Evolutionary conservation across 345 rosid genomes (phyloP).

Genomic region (Pistacia vera): DNA sequence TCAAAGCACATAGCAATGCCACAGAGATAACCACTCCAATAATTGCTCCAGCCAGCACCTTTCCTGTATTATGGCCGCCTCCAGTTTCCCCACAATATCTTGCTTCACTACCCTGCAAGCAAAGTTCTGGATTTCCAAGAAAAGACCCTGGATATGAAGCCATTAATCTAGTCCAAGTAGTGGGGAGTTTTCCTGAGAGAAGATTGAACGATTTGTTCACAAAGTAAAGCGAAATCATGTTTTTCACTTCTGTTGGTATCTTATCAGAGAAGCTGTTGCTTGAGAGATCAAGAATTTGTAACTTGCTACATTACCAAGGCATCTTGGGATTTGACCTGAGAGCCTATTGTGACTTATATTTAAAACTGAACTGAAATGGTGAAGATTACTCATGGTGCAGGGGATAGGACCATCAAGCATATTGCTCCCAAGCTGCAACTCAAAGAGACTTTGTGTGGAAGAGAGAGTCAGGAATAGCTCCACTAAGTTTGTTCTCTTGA

Average conservation of each 20-base stretch:
- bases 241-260: constrained; percentile 35
- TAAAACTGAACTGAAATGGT: constrained; percentile 37
- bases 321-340: constrained; percentile 39
- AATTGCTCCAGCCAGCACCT: constrained; percentile 29
- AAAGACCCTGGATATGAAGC: constrained; percentile 38
- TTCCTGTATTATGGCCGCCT: constrained; percentile 16
- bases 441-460: constrained; percentile 26
- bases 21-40: constrained; percentile 24
- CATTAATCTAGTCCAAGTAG: constrained; percentile 30
- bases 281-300: constrained; percentile 45
- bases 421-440: constrained; percentile 42
- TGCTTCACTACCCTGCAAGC: constrained; percentile 18
- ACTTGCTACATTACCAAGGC: constrained; percentile 36
- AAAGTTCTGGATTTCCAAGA: constrained; percentile 38
- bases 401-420: constrained; percentile 40
- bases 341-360: constrained; percentile 41
- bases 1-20: constrained; percentile 30
- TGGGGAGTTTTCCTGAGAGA: constrained; percentile 29
- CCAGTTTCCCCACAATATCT: constrained; percentile 10
- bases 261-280: constrained; percentile 35
- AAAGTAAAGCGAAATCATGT: constrained; percentile 34
- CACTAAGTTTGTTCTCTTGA: constrained; percentile 37
- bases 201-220: constrained; percentile 45
- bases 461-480: constrained; percentile 39
- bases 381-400: constrained; percentile 37